These are phyloP conservation scores for Alternaria viburni DNA, from an alignment of 2,329 filamentous ascomycete genomes.

Conservation along the genomic window DNA sequence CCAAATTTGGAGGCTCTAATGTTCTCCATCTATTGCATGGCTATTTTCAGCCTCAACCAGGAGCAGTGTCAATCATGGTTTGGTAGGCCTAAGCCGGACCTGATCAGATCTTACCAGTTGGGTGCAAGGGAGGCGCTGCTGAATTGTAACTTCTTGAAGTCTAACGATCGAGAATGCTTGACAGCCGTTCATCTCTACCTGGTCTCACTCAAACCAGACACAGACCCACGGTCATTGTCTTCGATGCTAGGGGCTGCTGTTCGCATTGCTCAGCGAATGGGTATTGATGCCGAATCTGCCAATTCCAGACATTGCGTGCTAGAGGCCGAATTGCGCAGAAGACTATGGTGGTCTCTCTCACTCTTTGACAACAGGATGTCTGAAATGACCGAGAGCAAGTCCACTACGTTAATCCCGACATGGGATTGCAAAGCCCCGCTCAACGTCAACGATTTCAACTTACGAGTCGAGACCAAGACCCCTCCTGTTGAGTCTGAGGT, in stretches of 20 bases:
- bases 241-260: constrained; percentile 64
- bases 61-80: constrained; percentile 61
- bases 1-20: constrained; percentile 62
- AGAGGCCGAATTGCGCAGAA: constrained; percentile 65
- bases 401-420: constrained; percentile 53
- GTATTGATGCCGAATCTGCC: constrained; percentile 64
- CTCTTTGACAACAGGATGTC: constrained; percentile 63
- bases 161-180: constrained; percentile 61
- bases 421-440: constrained; percentile 58
- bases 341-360: constrained; percentile 67
- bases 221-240: constrained; percentile 57
- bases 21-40: constrained; percentile 43
- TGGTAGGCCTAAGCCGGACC: constrained; percentile 58
- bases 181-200: constrained; percentile 62
- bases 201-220: constrained; percentile 60
- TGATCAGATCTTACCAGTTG: constrained; percentile 64
- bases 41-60: constrained; percentile 60
- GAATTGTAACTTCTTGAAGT: constrained; percentile 61
- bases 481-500: constrained; percentile 45
- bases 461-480: constrained; percentile 50
- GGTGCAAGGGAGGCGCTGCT: constrained; percentile 67
- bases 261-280: constrained; percentile 66
- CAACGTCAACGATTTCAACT: constrained; percentile 60
- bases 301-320: constrained; percentile 59
- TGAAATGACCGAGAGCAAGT: constrained; percentile 60